Evolutionary conservation across 805 yeast genomes (phyloP).

Genomic region (Lipomyces starkeyi): DNA sequence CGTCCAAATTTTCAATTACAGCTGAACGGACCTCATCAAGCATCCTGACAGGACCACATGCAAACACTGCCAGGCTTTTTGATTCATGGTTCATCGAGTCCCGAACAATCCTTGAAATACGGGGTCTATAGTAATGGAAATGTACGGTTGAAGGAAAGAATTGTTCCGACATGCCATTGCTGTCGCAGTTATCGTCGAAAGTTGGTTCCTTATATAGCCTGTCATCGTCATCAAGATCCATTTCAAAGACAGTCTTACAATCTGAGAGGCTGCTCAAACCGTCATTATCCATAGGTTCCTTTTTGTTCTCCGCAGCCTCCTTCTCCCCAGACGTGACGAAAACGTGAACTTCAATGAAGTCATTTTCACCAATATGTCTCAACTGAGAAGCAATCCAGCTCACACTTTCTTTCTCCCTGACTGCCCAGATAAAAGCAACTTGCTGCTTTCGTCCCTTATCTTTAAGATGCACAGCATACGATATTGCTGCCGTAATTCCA

Average conservation of each 20-base stretch:
- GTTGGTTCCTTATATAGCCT: background rate
- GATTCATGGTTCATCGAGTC: conserved; percentile 42
- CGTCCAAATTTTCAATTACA: conserved; percentile 53
- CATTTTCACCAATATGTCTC: conserved; percentile 1
- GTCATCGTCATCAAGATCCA: background rate
- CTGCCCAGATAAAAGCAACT: conserved; percentile 24
- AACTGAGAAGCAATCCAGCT: conserved; percentile 24
- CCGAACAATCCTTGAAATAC: conserved; percentile 50
- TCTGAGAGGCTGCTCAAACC: conserved; percentile 42
- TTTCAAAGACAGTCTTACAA: conserved; percentile 45
- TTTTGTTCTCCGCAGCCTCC: conserved; percentile 30
- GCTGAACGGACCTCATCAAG: conserved; percentile 62
- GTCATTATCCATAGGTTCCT: conserved; percentile 3
- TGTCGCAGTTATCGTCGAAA: background rate
- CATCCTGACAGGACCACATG: conserved; percentile 68
- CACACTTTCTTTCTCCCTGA: conserved; percentile 8
- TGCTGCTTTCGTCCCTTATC: conserved; percentile 2
- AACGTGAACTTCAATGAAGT: conserved; percentile 19
- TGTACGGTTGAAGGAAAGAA: conserved; percentile 12
- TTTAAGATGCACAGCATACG: conserved; percentile 49
- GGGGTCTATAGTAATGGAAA: conserved; percentile 51
- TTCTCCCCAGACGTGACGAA: conserved; percentile 19
- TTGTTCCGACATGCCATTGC: background rate
- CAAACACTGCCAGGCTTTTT: conserved; percentile 57
- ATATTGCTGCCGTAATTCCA: conserved; percentile 64